Conservation (phyloP, 176 grass and related monocot species). For the Raddia distichophylla region DNA sequence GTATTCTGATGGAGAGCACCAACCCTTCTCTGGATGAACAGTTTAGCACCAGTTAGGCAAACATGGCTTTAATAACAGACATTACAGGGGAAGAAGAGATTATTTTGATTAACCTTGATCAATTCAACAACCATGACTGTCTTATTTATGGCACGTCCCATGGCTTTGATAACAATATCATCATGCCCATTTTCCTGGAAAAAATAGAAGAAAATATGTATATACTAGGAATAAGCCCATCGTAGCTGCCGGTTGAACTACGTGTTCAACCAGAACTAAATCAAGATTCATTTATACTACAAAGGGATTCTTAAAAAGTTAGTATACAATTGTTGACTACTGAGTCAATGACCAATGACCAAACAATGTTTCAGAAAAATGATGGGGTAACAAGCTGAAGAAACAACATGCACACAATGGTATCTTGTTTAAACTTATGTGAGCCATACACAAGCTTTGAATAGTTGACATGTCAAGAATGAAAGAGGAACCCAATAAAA, state of each 20-base stretch:
- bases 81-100: background rate
- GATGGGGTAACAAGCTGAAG: background rate
- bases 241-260: background rate
- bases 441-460: background rate
- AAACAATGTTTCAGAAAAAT: background rate
- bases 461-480: background rate
- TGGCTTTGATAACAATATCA: constrained; percentile 83
- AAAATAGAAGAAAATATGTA: background rate
- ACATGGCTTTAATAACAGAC: constrained; percentile 11
- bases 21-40: constrained; percentile 74
- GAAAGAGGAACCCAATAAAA: background rate
- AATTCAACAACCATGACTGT: constrained; percentile 82
- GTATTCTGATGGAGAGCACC: constrained; percentile 78
- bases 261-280: background rate
- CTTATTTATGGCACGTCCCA: constrained; percentile 88
- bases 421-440: constrained; percentile 2
- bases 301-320: background rate
- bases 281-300: background rate
- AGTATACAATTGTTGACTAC: background rate
- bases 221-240: background rate
- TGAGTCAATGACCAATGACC: background rate
- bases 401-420: background rate
- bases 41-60: constrained; percentile 15
- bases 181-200: constrained; percentile 69
- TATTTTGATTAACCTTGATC: constrained; percentile 60